Percentiles rank a stretch among this genome's conserved stretches.
Evolutionary conservation across 257 asterid genomes (phyloP).

Genomic region (Nemophila menziesii): DNA sequence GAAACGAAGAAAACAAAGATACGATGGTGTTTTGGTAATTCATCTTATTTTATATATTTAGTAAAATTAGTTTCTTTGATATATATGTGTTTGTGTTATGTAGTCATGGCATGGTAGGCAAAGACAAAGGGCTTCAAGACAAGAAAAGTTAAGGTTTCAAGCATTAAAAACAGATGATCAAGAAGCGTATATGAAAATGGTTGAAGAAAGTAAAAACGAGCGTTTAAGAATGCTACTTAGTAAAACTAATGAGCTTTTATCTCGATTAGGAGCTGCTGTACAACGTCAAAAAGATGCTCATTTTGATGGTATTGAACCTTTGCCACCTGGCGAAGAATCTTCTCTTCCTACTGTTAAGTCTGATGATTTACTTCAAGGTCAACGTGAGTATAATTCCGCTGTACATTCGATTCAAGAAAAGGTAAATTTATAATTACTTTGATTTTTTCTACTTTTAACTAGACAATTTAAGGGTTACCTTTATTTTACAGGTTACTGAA

Average conservation of each 20-base stretch:
- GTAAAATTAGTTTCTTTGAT: too few relatives aligned
- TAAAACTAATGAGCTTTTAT: constrained; percentile 87
- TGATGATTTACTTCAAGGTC: constrained; percentile 94
- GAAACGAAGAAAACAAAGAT: constrained; percentile 85
- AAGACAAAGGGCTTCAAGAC: constrained; percentile 94
- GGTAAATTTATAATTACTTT: too few relatives aligned
- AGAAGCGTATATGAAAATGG: constrained; percentile 99
- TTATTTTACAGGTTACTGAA: constrained; percentile 65
- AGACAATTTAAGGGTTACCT: too few relatives aligned
- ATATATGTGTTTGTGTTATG: too few relatives aligned
- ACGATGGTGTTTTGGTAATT: constrained; percentile 95
- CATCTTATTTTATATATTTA: too few relatives aligned
- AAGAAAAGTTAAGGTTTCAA: constrained; percentile 91
- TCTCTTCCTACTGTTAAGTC: constrained; percentile 43
- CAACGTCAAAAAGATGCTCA: constrained; percentile 97
- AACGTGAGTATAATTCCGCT: constrained; percentile 84
- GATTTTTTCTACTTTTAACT: too few relatives aligned
- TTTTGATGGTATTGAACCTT: constrained; percentile 53
- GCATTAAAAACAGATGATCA: constrained; percentile 98
- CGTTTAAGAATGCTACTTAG: constrained; percentile 92
- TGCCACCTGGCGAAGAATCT: constrained; percentile 47
- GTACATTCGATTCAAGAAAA: constrained; percentile 97
- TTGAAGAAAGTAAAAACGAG: constrained; percentile 97
- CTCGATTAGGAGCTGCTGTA: constrained; percentile 96
- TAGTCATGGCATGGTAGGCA: constrained; percentile 99